phyloP scores from a whole-genome alignment of 2,329 filamentous ascomycete species.

The Scedosporium aurantiacum region DNA sequence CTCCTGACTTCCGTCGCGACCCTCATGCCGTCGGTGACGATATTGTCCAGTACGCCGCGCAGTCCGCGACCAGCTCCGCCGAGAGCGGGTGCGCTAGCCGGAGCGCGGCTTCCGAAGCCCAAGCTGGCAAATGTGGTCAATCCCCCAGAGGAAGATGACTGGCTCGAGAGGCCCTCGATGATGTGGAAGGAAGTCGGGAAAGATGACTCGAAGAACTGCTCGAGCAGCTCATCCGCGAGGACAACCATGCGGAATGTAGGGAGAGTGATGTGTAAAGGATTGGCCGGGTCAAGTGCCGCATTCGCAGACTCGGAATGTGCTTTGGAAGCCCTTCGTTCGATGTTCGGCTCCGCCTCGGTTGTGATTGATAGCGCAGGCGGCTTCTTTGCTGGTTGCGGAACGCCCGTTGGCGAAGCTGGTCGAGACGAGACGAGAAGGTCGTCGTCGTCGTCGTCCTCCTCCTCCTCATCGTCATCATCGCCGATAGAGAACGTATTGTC shows the following conservation, averaged over 20 bases:
- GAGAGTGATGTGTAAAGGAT: constrained; percentile 88
- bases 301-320: constrained; percentile 71
- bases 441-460: constrained; percentile 38
- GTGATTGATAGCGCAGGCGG: constrained; percentile 28
- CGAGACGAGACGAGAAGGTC: constrained; percentile 51
- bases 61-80: constrained; percentile 57
- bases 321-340: constrained; percentile 35
- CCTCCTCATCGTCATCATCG: constrained; percentile 52
- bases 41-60: constrained; percentile 88
- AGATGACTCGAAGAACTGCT: constrained; percentile 94
- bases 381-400: constrained; percentile 30
- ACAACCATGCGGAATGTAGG: constrained; percentile 99
- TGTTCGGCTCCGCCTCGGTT: constrained; percentile 14
- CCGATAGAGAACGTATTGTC: constrained; percentile 60
- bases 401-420: constrained; percentile 16
- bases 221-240: constrained; percentile 85
- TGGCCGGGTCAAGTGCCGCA: constrained; percentile 79
- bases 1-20: constrained; percentile 86
- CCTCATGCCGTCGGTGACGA: constrained; percentile 93
- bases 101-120: constrained; percentile 33
- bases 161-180: constrained; percentile 46
- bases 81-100: constrained; percentile 18
- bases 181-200: constrained; percentile 91
- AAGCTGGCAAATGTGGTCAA: constrained; percentile 79
- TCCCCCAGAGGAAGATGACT: constrained; percentile 35